Percentiles rank a stretch among this genome's conserved stretches.
Evolutionary conservation across 495 filamentous ascomycete genomes (phyloP).

Genomic region (Penicillium cataractarum): DNA sequence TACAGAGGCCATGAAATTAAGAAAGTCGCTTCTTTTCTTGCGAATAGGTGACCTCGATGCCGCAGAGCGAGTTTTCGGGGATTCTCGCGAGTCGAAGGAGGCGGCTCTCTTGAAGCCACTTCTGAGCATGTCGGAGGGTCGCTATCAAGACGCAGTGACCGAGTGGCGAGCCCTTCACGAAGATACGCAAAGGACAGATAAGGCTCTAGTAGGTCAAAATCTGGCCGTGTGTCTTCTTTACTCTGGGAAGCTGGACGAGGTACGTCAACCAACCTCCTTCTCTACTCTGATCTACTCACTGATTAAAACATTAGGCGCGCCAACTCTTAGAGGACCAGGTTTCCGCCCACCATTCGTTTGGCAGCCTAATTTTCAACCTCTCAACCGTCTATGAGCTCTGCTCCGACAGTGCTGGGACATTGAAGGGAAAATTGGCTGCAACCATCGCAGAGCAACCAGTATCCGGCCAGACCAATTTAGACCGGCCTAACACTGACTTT

Average conservation of each 20-base stretch:
- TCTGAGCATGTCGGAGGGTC: slow-evolving; percentile 75
- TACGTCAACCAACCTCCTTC: slow-evolving; percentile 36
- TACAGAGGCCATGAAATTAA: slow-evolving; percentile 38
- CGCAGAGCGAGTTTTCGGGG: slow-evolving; percentile 53
- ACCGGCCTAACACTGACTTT: slow-evolving; percentile 74
- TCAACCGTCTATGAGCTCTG: slow-evolving; percentile 91
- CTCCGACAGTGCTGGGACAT: slow-evolving; percentile 67
- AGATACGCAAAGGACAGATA: slow-evolving; percentile 32
- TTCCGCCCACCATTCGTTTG: slow-evolving; percentile 63
- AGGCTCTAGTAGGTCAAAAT: slow-evolving; percentile 70
- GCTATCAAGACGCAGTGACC: slow-evolving; percentile 62
- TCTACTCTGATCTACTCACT: slow-evolving; percentile 8
- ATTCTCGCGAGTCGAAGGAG: slow-evolving; percentile 27
- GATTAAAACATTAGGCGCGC: slow-evolving; percentile 47
- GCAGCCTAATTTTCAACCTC: slow-evolving; percentile 84
- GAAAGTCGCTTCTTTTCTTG: slow-evolving; percentile 70
- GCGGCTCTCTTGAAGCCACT: slow-evolving; percentile 60
- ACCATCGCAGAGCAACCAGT: slow-evolving; percentile 59
- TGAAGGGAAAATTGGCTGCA: slow-evolving; percentile 73
- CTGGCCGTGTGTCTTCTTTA: slow-evolving; percentile 83
- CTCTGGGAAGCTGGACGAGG: slow-evolving; percentile 73
- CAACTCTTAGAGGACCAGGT: slow-evolving; percentile 65
- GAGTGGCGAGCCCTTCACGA: slow-evolving; percentile 64
- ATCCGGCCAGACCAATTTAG: slow-evolving; percentile 58
- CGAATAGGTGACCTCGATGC: slow-evolving; percentile 74